A percentile compares a stretch with the other conserved stretches of the same genome.
phyloP scores from a whole-genome alignment of 768 basidiomycete species.

The Psilocybe cubensis region DNA sequence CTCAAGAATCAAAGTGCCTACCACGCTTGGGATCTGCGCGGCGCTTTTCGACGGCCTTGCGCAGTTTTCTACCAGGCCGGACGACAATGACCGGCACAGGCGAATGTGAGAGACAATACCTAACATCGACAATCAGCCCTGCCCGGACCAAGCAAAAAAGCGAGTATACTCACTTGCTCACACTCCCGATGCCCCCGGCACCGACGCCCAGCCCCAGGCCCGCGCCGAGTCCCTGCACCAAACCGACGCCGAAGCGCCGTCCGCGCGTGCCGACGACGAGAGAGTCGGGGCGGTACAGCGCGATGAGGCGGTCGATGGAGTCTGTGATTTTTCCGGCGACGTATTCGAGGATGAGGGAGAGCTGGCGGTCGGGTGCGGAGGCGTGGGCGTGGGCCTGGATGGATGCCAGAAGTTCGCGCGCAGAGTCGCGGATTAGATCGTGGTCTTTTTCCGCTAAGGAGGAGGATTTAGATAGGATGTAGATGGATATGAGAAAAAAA shows the following conservation, averaged over 20 bases:
- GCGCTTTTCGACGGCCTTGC: slow-evolving; percentile 84
- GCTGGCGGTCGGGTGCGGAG: slow-evolving; percentile 76
- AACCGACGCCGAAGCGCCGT: slow-evolving; percentile 38
- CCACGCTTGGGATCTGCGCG: slow-evolving; percentile 89
- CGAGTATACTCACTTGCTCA: slow-evolving; percentile 49
- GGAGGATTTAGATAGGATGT: background rate
- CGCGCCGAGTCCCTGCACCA: slow-evolving; percentile 26
- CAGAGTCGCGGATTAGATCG: slow-evolving; percentile 54
- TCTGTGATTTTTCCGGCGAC: slow-evolving; percentile 90
- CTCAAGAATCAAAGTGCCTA: slow-evolving; percentile 66
- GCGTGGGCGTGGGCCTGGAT: slow-evolving; percentile 87
- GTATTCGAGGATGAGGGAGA: slow-evolving; percentile 92
- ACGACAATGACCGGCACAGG: slow-evolving; percentile 98
- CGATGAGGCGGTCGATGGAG: slow-evolving; percentile 90
- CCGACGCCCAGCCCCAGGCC: slow-evolving; percentile 36
- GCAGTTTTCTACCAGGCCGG: slow-evolving; percentile 84
- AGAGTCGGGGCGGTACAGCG: slow-evolving; percentile 89
- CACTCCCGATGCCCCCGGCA: slow-evolving; percentile 48
- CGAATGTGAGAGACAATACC: slow-evolving; percentile 87
- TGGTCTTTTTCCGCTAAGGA: background rate
- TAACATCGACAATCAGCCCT: slow-evolving; percentile 22
- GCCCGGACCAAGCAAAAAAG: background rate
- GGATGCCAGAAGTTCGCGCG: slow-evolving; percentile 72
- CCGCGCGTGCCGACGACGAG: slow-evolving; percentile 94
- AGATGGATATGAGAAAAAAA: background rate